Evolutionary conservation across 805 yeast genomes (phyloP), one percentile per base, ranked within the genome.

Genomic region (Candida golubevii): DNA sequence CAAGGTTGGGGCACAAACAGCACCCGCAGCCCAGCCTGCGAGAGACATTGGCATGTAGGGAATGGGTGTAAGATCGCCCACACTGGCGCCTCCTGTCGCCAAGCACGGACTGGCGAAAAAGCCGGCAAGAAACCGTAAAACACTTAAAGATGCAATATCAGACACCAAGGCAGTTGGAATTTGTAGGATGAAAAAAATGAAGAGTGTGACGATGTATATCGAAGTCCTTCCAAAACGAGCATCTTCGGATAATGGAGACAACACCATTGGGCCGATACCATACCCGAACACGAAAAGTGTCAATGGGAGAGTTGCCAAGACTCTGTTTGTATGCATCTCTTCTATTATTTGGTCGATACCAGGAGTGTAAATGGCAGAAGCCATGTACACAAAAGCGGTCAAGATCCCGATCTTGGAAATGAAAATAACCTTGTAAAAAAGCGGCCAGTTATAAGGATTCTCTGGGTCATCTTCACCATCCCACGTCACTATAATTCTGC

Each of bases 191-290:
- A 67, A 57, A 49, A 78, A 81, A 2, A 78, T 36, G 44, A 77
- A 61, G 32, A 78, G 59, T 2, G 83, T 67, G 15, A 61, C 39
- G 30, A 72, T 63, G 48, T 79, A 80, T 34, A 78, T 69, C 28
- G 70, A 63, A 43, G 75, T 76, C 48, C 85, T 69, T 11, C 85
- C 85, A 38, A 77, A 58, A 4, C 60, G 56, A 2, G 80, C 75
- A 38, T 76, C 68, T 56, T 81, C 86, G 11, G 82, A 74, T 48
- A 81, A 51, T 4, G 86, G 85, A 0, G 83, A 74, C 42, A 79
- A 75, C 2, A 79, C 49, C 66, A 80, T 65, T 2, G 84, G 84
- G 1, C 84, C 84, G 14, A 79, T 39, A 41, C 82, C 85, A 54
- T 81, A 80, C 8, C 85, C 86, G 27, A 79, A 51, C 7, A 80